A percentile compares a stretch with the other conserved stretches of the same genome.
Evolutionary conservation across 116 monocot species (phyloP).

Genomic region (Posidonia oceanica): DNA sequence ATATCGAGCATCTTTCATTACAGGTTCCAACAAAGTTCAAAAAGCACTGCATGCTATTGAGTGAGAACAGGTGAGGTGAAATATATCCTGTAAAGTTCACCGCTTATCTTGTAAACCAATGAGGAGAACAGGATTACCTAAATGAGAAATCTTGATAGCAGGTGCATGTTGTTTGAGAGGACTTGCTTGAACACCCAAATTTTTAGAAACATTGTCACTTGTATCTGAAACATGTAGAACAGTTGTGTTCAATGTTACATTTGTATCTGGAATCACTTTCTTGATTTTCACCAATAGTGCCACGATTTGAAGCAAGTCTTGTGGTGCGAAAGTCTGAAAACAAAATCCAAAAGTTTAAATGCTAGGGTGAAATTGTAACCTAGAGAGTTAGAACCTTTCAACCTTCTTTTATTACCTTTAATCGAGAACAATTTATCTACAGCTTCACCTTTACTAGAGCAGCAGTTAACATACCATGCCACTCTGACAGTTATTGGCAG

Average conservation of each 20-base stretch:
- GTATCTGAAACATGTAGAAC: not conserved
- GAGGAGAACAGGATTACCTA: not conserved
- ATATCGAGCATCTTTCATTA: too few relatives aligned
- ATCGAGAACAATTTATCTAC: constrained; percentile 5
- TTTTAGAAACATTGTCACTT: not conserved
- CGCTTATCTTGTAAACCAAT: too few relatives aligned
- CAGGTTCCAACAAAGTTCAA: too few relatives aligned
- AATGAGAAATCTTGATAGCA: not conserved
- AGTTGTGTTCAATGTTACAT: not conserved
- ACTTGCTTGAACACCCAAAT: not conserved
- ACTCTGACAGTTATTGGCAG: constrained; percentile 9
- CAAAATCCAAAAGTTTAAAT: not conserved
- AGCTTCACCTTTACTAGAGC: not conserved
- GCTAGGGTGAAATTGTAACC: not conserved
- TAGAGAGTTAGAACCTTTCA: too few relatives aligned
- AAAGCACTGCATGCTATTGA: too few relatives aligned
- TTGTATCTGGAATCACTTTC: not conserved
- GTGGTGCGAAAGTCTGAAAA: constrained; percentile 20
- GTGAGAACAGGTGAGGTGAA: too few relatives aligned
- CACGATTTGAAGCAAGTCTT: not conserved
- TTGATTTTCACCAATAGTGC: not conserved
- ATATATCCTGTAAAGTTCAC: too few relatives aligned
- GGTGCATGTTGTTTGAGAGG: not conserved
- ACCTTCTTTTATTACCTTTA: constrained; percentile 5
- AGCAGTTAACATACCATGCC: not conserved